A percentile compares a stretch with the other conserved stretches of the same genome.
These are phyloP conservation scores for Amaranthus tricolor DNA, from an alignment of 179 eudicot species.

Conservation along the genomic window DNA sequence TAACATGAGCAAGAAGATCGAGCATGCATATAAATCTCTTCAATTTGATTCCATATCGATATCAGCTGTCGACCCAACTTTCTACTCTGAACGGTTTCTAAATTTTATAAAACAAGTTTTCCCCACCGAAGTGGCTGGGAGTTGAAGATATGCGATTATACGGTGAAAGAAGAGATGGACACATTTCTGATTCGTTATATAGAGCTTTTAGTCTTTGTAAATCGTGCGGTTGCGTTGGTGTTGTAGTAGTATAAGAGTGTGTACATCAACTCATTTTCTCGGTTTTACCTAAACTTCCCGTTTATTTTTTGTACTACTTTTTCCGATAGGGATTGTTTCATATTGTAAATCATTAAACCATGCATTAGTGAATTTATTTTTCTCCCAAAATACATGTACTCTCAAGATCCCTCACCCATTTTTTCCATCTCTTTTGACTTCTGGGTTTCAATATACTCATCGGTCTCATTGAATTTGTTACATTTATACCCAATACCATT, in stretches of 20 bases:
- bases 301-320: neutral
- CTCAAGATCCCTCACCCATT: too few species aligned
- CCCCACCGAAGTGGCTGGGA: conserved; percentile 45
- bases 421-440: too few species aligned
- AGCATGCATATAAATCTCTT: conserved; percentile 82
- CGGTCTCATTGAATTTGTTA: too few species aligned
- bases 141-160: conserved; percentile 21
- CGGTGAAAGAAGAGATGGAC: neutral
- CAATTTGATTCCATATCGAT: conserved; percentile 94
- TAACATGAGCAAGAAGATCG: conserved; percentile 79
- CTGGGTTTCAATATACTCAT: too few species aligned
- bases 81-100: conserved; percentile 76
- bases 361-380: too few species aligned
- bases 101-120: conserved; percentile 78
- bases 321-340: too few species aligned
- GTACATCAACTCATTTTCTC: neutral
- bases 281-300: neutral
- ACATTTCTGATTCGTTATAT: neutral
- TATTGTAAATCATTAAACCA: too few species aligned
- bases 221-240: neutral
- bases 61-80: conserved; percentile 84
- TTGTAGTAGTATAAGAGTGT: neutral
- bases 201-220: neutral
- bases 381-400: too few species aligned
- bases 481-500: too few species aligned